These are phyloP conservation scores for Globisporangium takayamanum DNA, from an alignment of 352 stramenopile genomes.

Conservation along the genomic window DNA sequence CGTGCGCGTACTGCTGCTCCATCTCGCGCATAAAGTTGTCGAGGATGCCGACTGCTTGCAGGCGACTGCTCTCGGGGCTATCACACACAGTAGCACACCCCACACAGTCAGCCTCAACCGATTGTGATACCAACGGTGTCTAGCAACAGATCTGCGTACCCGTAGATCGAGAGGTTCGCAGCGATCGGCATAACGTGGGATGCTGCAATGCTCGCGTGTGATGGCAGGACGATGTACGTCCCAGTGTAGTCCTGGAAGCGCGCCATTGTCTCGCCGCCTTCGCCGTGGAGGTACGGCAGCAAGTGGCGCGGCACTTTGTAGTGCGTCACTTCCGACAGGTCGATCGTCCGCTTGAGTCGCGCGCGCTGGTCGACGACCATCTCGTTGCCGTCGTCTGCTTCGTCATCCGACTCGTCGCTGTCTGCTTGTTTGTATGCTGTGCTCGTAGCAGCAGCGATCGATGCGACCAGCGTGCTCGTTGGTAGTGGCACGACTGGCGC, in stretches of 20 bases:
- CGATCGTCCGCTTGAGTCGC: constrained; percentile 51
- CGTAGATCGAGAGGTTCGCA: constrained; percentile 68
- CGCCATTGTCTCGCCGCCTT: constrained; percentile 60
- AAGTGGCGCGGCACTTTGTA: constrained; percentile 62
- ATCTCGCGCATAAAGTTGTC: constrained; percentile 60
- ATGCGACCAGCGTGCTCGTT: constrained; percentile 1
- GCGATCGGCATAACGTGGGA: constrained; percentile 18
- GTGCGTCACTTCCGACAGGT: constrained; percentile 73
- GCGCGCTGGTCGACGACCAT: constrained; percentile 47
- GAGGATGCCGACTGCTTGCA: constrained; percentile 48
- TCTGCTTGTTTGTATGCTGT: too few relatives aligned
- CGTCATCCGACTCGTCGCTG: constrained; percentile 4
- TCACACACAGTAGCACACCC: neutral
- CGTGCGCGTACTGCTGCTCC: constrained; percentile 38
- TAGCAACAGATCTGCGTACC: constrained; percentile 21
- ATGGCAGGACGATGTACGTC: constrained; percentile 72
- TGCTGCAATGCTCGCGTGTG: constrained; percentile 14
- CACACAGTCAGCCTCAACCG: neutral
- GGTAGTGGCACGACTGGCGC: neutral
- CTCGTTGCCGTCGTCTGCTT: constrained; percentile 22
- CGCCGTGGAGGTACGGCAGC: constrained; percentile 61
- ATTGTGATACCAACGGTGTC: neutral
- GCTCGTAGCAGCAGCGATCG: neutral
- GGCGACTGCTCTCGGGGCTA: constrained; percentile 37
- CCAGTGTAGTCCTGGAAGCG: constrained; percentile 75